Base-by-base conservation (phyloP, 352 stramenopile species). In the Phytopythium ostracodes region DNA sequence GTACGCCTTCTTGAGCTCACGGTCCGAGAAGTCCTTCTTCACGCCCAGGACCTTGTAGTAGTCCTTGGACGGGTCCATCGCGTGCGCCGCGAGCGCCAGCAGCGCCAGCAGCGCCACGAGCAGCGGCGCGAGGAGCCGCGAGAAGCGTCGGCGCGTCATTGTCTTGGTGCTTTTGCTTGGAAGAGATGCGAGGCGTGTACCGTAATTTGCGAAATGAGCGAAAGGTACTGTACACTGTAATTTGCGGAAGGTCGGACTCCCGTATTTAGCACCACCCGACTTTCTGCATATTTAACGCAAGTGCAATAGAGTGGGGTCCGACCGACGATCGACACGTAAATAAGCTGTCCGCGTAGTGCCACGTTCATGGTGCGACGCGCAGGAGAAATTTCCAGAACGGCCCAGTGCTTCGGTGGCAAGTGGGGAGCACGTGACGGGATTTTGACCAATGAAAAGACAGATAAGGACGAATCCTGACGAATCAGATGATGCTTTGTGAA, bases 1-100 rank as follows among this genome's bases (percentile, higher is more conserved):
- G 64, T 97, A 97, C 46, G 84, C 72, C 56, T 93, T 92, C 73
- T 94, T 94, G 15, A 94, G 72, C 65, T 92, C 86, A 8, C 82
- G 79, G 60, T 94, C 84, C 4, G 79, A 88, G 56, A 88, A 89
- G 33, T 72, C 65, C 33, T 87, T 85, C 59, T 73, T 75, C 29
- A 94, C 84, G 51, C 84, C 86, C 31, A 94, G 74, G 5, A 92
- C 66, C 65, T 89, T 84, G 72, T 94, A 94, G 71, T 94, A 94
- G 57, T 94, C 81, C 51, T 91, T 92, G 36, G 62, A 74, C 18
- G 79, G 66, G 51, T 89, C 79, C 73, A 91, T 85, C n/a, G 75
- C 73, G 42, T 46, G 55, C 14, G 57, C 61, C 15, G 56, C 47
- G 6, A 70, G 36, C 22, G 62, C 62, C 2, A 79, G 47, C 49